A percentile compares a stretch with the other conserved stretches of the same genome.
Evolutionary conservation across 345 rosid species (phyloP).

Genomic region (Syzygium jambos): DNA sequence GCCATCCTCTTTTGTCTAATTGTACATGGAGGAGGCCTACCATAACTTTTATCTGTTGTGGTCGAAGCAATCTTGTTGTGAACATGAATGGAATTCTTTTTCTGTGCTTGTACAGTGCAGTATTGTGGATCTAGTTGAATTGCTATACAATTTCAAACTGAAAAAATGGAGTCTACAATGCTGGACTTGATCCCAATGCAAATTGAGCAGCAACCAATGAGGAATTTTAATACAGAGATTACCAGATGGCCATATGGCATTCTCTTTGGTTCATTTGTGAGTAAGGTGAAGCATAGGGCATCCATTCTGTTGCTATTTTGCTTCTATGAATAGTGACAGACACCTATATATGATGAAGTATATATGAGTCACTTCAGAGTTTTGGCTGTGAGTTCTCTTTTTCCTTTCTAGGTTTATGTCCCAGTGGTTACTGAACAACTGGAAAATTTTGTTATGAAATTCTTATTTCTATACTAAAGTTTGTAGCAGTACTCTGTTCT

Average conservation of each 20-base stretch:
- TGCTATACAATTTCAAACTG: background rate
- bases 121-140: no score
- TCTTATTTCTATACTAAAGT: background rate
- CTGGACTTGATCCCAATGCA: background rate
- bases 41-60: no score
- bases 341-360: background rate
- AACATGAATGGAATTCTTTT: no score
- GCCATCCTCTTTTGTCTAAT: no score
- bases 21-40: no score
- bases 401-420: background rate
- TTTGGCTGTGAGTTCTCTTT: background rate
- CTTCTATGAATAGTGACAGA: background rate
- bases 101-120: no score
- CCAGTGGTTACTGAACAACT: background rate
- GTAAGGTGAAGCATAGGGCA: background rate
- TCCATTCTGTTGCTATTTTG: background rate
- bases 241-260: background rate
- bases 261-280: background rate
- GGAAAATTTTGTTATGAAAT: background rate
- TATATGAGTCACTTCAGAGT: background rate
- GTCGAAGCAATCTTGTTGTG: no score
- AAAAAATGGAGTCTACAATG: background rate
- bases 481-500: background rate
- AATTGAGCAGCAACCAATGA: background rate
- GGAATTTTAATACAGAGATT: background rate